These are phyloP conservation scores for Saccharum spontaneum DNA, from an alignment of 176 grass and related monocot genomes.

Conservation along the genomic window DNA sequence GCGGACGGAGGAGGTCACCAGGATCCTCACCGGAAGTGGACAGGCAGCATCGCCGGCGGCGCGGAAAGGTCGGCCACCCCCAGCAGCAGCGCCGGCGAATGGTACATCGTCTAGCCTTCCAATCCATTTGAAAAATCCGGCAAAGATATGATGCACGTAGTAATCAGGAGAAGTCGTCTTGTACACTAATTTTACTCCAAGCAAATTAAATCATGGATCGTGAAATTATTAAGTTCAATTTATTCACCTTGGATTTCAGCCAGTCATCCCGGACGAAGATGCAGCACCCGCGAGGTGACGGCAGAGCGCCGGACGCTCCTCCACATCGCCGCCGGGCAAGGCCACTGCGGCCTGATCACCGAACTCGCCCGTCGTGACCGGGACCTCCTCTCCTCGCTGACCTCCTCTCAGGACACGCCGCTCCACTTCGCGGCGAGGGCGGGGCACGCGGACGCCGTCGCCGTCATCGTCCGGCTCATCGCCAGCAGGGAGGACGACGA, in stretches of 20 bases:
- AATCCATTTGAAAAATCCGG: no score
- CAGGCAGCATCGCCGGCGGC: not conserved
- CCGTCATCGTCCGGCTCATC: not conserved
- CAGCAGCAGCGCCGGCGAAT: not conserved
- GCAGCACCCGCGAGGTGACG: conserved; percentile 27
- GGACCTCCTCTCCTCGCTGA: conserved; percentile 18
- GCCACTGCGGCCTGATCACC: conserved; percentile 21
- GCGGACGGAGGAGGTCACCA: not conserved
- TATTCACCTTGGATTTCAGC: not conserved
- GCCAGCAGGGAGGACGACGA: not conserved
- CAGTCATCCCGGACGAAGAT: not conserved
- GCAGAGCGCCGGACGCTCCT: conserved; percentile 36
- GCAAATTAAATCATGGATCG: no score
- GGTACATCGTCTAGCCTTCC: not conserved
- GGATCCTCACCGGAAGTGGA: not conserved
- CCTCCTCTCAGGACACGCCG: conserved; percentile 39
- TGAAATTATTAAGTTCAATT: no score
- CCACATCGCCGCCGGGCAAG: conserved; percentile 40
- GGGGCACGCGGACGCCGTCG: not conserved
- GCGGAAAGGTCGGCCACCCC: not conserved
- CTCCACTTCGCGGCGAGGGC: conserved; percentile 40
- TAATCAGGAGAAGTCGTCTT: no score
- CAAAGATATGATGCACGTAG: no score
- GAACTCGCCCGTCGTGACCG: not conserved
- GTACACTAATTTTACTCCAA: no score